Conservation (phyloP, 2,329 filamentous ascomycete genomes). For the Neopestalotiopsis sp. region DNA sequence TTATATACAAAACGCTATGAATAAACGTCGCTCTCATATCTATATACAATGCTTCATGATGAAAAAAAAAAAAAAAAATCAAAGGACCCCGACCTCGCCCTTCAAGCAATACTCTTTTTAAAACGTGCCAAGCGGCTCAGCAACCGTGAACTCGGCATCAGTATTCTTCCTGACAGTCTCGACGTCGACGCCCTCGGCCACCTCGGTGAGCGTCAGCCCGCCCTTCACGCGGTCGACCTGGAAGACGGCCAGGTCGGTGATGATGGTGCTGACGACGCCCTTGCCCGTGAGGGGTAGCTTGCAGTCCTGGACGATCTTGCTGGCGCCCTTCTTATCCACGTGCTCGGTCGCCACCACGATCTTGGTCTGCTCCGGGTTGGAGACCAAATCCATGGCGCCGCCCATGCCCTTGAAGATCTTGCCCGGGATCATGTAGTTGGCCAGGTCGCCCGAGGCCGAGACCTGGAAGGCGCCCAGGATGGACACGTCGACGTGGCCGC, state of each 20-base stretch:
- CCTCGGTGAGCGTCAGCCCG: slow-evolving; percentile 70
- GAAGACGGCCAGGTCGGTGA: slow-evolving; percentile 77
- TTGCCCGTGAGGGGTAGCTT: slow-evolving; percentile 70
- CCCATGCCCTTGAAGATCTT: slow-evolving; percentile 91
- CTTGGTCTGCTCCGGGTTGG: slow-evolving; percentile 74
- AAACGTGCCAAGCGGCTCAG: slow-evolving; percentile 57
- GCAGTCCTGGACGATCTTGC: slow-evolving; percentile 71
- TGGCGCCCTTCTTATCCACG: slow-evolving; percentile 69
- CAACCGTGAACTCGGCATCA: slow-evolving; percentile 69
- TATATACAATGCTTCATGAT: neutral
- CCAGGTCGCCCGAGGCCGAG: slow-evolving; percentile 77
- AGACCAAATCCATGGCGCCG: slow-evolving; percentile 76
- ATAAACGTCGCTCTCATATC: neutral
- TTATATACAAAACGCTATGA: neutral
- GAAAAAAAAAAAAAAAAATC: too few relatives aligned
- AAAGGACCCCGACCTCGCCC: too few relatives aligned
- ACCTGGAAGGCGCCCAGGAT: slow-evolving; percentile 86
- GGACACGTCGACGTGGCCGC: slow-evolving; percentile 82
- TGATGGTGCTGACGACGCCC: slow-evolving; percentile 72
- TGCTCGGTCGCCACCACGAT: slow-evolving; percentile 76
- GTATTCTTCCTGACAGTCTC: slow-evolving; percentile 75
- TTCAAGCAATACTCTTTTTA: slow-evolving; percentile 30
- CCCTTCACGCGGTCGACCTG: slow-evolving; percentile 69
- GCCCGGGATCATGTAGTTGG: slow-evolving; percentile 90
- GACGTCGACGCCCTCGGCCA: slow-evolving; percentile 71